Base-by-base conservation (phyloP, 2,329 filamentous ascomycete genomes). In the Cryphonectria radicalis region DNA sequence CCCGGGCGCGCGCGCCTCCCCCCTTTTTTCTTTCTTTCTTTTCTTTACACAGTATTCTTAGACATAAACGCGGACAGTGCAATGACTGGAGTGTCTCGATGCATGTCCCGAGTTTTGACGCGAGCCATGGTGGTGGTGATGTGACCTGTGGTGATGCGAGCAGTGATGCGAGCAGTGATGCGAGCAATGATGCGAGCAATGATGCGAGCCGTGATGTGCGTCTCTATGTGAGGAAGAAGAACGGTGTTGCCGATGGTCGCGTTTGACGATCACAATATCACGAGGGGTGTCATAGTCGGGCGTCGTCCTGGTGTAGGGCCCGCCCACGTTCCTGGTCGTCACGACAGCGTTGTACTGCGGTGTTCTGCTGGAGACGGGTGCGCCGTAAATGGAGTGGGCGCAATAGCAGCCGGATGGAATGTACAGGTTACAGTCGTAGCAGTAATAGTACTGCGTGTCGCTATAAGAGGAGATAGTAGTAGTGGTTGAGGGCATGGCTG, bases 331-430 rank as follows among this genome's bases (percentile, higher is more conserved):
- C 35, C 17, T 59, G 5, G n/a, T 32, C 19, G n/a, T 10, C 19
- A n/a, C 3, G 28, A 37, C 3, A 5, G 25, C 3, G 6, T 59
- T 35, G 35, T 59, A 59, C 55, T 7, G 4, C 2, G 55, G 17
- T 14, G 35, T 55, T 32, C 35, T 22, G 65, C 4, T 59, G 59
- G 17, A 62, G 35, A 10, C 19, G 22, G 35, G 35, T 8, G 35
- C n/a, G 13, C 66, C 42, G 28, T 69, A 69, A 28, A 62, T 69
- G 19, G 63, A 59, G 59, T 72, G 70, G 28, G 43, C 32, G 70
- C 70, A 72, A 10, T 67, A 70, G 57, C 67, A 67, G 19, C 70
- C 70, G 19, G 43, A 63, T n/a, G 70, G 70, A 40, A 72, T 72
- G 46, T 72, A 72, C 14, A 55, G 59, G 11, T 57, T 64, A 28